A percentile compares a stretch with the other conserved stretches of the same genome.
phyloP scores from a whole-genome alignment of 2,329 filamentous ascomycete species.

The Ramularia endophylla region DNA sequence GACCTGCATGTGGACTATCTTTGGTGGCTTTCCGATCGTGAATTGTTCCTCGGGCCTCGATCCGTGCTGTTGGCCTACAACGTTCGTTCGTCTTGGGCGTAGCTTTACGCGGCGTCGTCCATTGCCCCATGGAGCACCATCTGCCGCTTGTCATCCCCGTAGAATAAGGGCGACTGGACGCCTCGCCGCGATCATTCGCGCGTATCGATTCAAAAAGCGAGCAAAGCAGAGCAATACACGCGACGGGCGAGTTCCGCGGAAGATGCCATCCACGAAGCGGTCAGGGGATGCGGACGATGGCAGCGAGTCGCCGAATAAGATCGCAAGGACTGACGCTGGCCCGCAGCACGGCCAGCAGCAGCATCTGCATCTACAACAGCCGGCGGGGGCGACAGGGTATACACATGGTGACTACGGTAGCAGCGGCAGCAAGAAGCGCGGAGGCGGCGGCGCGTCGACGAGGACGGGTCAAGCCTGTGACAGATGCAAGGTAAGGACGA shows the following conservation, averaged over 20 bases:
- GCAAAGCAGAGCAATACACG: background rate
- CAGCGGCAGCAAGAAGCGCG: slow-evolving; percentile 34
- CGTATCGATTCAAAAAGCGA: too few relatives aligned
- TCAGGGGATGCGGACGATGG: slow-evolving; percentile 19
- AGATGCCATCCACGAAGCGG: slow-evolving; percentile 20
- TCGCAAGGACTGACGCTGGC: slow-evolving; percentile 5
- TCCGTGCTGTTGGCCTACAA: too few relatives aligned
- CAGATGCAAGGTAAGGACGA: slow-evolving; percentile 65
- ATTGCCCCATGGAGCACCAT: too few relatives aligned
- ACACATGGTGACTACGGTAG: slow-evolving; percentile 7
- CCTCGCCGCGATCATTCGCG: too few relatives aligned
- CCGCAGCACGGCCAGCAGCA: slow-evolving; percentile 5
- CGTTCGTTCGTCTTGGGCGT: too few relatives aligned
- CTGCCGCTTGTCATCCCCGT: too few relatives aligned
- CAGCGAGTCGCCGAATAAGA: slow-evolving; percentile 6
- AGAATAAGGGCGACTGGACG: too few relatives aligned
- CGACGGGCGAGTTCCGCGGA: slow-evolving; percentile 3
- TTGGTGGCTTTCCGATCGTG: too few relatives aligned
- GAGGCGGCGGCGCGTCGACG: slow-evolving; percentile 49
- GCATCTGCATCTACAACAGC: slow-evolving; percentile 1
- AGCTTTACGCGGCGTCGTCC: too few relatives aligned
- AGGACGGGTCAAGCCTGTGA: slow-evolving; percentile 82
- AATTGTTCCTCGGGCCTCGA: too few relatives aligned
- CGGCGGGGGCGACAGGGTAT: slow-evolving; percentile 6
- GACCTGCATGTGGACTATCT: too few relatives aligned